Evolutionary conservation across 106 monocot species (phyloP).

Genomic region (Alisma plantagoaquatica): DNA sequence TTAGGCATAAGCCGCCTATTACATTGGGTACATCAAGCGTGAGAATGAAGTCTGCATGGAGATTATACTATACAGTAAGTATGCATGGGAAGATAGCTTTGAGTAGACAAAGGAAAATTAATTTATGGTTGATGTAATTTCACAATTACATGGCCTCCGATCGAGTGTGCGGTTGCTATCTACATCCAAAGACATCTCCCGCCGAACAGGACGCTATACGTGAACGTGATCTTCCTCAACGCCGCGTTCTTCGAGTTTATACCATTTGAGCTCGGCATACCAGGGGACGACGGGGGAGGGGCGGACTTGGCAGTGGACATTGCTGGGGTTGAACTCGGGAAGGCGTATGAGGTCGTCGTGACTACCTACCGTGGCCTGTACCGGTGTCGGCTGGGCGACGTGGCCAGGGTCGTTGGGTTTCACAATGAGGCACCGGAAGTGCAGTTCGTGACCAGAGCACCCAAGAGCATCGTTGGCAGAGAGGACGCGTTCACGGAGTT

Average conservation of each 20-base stretch:
- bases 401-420: constrained; percentile 56
- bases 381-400: constrained; percentile 71
- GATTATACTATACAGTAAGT: too few relatives aligned
- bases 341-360: constrained; percentile 71
- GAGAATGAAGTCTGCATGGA: too few relatives aligned
- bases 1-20: too few relatives aligned
- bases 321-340: constrained; percentile 42
- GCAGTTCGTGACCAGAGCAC: constrained; percentile 77
- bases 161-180: too few relatives aligned
- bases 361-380: constrained; percentile 69
- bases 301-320: constrained; percentile 41
- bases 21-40: too few relatives aligned
- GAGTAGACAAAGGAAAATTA: too few relatives aligned
- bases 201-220: too few relatives aligned
- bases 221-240: constrained; percentile 83
- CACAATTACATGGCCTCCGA: too few relatives aligned
- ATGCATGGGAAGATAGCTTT: too few relatives aligned
- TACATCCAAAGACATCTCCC: too few relatives aligned
- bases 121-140: too few relatives aligned
- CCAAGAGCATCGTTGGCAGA: constrained; percentile 76
- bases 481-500: constrained; percentile 60
- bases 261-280: constrained; percentile 24
- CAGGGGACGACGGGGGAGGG: neutral
- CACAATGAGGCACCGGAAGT: constrained; percentile 64
- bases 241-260: constrained; percentile 68